Evolutionary conservation across 768 basidiomycete species (phyloP).

Genomic region (Psilocybe subaeruginosa): DNA sequence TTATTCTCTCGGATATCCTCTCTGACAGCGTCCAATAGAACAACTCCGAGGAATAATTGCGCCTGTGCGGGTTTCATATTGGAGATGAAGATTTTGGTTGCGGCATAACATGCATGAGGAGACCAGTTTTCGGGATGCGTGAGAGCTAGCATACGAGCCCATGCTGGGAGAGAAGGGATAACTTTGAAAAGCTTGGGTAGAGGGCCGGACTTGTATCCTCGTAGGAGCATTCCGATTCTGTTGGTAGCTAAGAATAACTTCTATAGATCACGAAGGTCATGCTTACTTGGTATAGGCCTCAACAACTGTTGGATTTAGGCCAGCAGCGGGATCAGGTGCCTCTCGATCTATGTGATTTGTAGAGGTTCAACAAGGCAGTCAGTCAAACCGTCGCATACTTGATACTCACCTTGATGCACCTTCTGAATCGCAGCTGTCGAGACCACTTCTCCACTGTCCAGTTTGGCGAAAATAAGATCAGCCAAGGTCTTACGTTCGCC

Average conservation of each 20-base stretch:
- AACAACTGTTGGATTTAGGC: slow-evolving; percentile 90
- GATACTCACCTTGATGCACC: slow-evolving; percentile 54
- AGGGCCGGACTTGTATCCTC: slow-evolving; percentile 90
- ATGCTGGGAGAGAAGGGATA: slow-evolving; percentile 91
- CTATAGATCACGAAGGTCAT: not conserved
- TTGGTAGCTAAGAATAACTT: not conserved
- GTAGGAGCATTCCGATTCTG: slow-evolving; percentile 86
- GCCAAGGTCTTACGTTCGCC: slow-evolving; percentile 86
- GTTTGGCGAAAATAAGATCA: slow-evolving; percentile 95
- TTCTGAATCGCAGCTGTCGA: slow-evolving; percentile 61
- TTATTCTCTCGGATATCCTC: slow-evolving; percentile 87
- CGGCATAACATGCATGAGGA: slow-evolving; percentile 91
- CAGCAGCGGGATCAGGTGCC: slow-evolving; percentile 80
- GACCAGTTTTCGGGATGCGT: slow-evolving; percentile 95
- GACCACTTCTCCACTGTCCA: slow-evolving; percentile 66
- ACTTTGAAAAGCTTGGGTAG: slow-evolving; percentile 98
- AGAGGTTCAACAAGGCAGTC: not conserved
- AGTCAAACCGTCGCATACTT: not conserved
- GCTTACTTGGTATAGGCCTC: slow-evolving; percentile 92
- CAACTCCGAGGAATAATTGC: slow-evolving; percentile 89
- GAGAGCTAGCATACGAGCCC: slow-evolving; percentile 94
- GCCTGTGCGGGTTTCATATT: slow-evolving; percentile 96
- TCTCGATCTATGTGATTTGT: slow-evolving; percentile 39
- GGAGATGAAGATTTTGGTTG: slow-evolving; percentile 94
- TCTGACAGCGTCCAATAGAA: slow-evolving; percentile 86